Conservation (phyloP, 1,284 basidiomycete genomes). For the Fomitopsis palustris region DNA sequence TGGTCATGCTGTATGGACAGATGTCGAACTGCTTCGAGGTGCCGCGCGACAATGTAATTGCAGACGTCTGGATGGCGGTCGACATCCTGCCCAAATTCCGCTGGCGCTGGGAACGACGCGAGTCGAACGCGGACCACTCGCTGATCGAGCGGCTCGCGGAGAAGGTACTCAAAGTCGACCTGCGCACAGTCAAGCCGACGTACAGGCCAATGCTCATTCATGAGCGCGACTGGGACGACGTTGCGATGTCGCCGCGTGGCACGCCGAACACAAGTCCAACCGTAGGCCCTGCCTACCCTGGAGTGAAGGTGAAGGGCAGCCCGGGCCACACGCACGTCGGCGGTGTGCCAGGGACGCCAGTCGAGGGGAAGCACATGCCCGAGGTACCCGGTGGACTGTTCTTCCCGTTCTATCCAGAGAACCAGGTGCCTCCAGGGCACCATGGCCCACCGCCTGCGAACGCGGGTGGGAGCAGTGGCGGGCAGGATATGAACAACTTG, state of each 20-base stretch:
- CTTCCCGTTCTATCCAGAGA: constrained; percentile 72
- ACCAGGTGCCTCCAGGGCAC: constrained; percentile 23
- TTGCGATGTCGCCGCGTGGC: constrained; percentile 13
- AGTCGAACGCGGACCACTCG: constrained; percentile 72
- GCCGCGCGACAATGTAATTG: constrained; percentile 57
- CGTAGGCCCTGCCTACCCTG: constrained; percentile 24
- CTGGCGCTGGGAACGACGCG: constrained; percentile 84
- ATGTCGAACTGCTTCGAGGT: constrained; percentile 72
- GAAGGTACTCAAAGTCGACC: constrained; percentile 66
- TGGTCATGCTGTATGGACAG: constrained; percentile 82
- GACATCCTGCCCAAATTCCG: constrained; percentile 82
- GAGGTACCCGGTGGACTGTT: constrained; percentile 65
- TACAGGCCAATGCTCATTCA: constrained; percentile 54
- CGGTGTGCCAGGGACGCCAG: constrained; percentile 10
- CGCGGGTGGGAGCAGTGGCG: constrained; percentile 10
- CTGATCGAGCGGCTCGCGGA: constrained; percentile 76
- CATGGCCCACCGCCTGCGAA: constrained; percentile 12
- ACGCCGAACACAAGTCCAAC: constrained; percentile 23
- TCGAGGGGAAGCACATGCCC: constrained; percentile 37
- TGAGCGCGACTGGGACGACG: constrained; percentile 69
- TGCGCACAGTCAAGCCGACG: constrained; percentile 57
- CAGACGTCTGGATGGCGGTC: constrained; percentile 79
- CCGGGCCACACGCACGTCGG: constrained; percentile 6
- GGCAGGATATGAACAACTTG: constrained; percentile 48
- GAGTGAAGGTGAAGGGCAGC: constrained; percentile 13